These are phyloP conservation scores for Pythium utonaiense DNA, from an alignment of 352 stramenopile genomes.

Conservation along the genomic window DNA sequence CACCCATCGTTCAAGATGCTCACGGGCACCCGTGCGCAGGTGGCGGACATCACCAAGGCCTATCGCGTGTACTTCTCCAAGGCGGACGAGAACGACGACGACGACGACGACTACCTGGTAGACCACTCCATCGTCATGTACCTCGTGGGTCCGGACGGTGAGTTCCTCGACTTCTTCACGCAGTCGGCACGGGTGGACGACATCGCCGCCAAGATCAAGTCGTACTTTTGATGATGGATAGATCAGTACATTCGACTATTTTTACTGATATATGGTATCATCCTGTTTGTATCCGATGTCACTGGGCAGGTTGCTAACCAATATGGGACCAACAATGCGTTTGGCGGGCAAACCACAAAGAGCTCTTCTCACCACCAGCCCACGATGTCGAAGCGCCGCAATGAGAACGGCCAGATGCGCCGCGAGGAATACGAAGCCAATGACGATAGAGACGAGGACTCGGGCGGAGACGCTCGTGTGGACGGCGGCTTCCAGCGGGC, in stretches of 20 bases:
- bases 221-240: conserved; percentile 42
- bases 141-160: conserved; percentile 93
- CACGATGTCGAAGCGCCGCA: conserved; percentile 78
- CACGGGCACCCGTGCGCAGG: conserved; percentile 92
- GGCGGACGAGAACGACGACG: conserved; percentile 90
- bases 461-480: conserved; percentile 23
- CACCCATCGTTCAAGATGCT: conserved; percentile 87
- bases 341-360: conserved; percentile 6
- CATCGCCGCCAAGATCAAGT: conserved; percentile 93
- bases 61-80: conserved; percentile 99
- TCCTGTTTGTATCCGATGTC: neutral
- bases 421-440: conserved; percentile 79
- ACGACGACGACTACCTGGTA: conserved; percentile 99
- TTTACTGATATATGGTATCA: conserved; percentile 4
- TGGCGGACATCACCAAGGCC: conserved; percentile 95
- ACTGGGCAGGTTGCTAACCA: neutral
- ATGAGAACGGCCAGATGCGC: conserved; percentile 82
- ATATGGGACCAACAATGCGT: neutral
- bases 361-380: neutral
- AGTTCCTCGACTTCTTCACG: conserved; percentile 99
- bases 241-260: neutral
- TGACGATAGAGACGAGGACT: conserved; percentile 28
- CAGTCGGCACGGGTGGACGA: conserved; percentile 94
- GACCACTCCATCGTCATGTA: conserved; percentile 99
- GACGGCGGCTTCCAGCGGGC: conserved; percentile 70